Evolutionary conservation across 108 stramenopile genomes (phyloP), one percentile per base, ranked within the genome.

Genomic region (Cyclotella kingstonii): DNA sequence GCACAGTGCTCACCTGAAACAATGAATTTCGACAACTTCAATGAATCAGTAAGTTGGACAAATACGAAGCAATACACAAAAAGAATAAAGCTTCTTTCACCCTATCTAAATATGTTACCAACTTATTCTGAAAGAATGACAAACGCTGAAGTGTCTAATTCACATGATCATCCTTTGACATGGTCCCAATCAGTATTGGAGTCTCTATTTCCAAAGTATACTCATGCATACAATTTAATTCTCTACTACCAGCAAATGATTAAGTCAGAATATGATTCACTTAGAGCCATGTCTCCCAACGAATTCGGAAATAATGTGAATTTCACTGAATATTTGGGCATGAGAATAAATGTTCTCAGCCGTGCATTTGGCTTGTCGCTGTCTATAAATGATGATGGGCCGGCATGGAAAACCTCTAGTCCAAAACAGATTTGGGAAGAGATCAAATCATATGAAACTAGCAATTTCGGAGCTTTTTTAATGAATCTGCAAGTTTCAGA

Each of bases 281-380:
- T 91, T 34, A 49, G 19, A 10, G 34, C 53, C 2, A 54, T 39
- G 22, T 87, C 84, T 17, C 47, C 33, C 5, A 25, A 43, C 0
- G 55, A 82, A 23, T 86, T 86, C 70, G 53, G 30, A 44, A 31
- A 63, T 33, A 53, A 76, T 34, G 72, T 89, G 4, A 57, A 60
- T 8, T 55, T 56, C 21, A 39, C 71, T 12, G 79, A 85, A 5
- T 92, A 89, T 64, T 25, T 68, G 15, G 60, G 73, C 6, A 84
- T 84, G 55, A 72, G 87, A 7, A 47, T 89, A n/a, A 72, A 80
- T 64, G 91, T 93, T 12, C 60, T 88, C 55, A 85, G 84, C 33
- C 80, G 87, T 18, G 71, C 84, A 58, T 93, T 86, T 54, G 81
- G 81, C 5, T 77, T 86, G 5, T 35, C 67, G 17, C 59, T 60